These are phyloP conservation scores for Sclerotinia sclerotiorum DNA, from an alignment of 2,329 filamentous ascomycete species.

Conservation along the genomic window DNA sequence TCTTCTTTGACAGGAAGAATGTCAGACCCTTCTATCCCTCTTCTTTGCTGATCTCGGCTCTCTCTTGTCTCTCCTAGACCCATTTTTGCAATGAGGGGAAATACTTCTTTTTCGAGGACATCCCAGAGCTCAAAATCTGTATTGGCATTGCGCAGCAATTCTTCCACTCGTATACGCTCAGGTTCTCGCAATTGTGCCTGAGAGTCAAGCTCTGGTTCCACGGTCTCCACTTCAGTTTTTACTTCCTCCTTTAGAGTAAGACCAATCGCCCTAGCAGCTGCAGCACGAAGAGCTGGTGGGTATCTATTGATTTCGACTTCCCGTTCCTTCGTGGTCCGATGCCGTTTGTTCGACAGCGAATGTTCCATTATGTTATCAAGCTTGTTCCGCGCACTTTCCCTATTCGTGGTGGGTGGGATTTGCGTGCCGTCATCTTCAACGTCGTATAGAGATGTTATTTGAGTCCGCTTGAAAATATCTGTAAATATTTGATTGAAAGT, in stretches of 20 bases:
- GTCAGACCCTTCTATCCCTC: neutral
- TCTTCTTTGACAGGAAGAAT: slow-evolving; percentile 1
- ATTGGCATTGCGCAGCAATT: slow-evolving; percentile 53
- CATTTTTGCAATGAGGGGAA: slow-evolving; percentile 57
- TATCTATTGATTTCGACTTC: slow-evolving; percentile 34
- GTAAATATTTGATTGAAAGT: slow-evolving; percentile 57
- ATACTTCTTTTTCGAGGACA: slow-evolving; percentile 65
- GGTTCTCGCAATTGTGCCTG: slow-evolving; percentile 39
- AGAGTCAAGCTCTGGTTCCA: slow-evolving; percentile 23
- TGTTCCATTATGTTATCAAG: slow-evolving; percentile 30
- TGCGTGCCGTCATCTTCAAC: neutral
- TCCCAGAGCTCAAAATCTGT: slow-evolving; percentile 68
- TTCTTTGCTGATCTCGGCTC: slow-evolving; percentile 4
- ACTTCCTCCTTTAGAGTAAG: slow-evolving; percentile 25
- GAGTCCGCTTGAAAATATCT: slow-evolving; percentile 50
- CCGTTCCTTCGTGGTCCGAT: slow-evolving; percentile 26
- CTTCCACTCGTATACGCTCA: slow-evolving; percentile 55
- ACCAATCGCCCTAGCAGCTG: slow-evolving; percentile 39
- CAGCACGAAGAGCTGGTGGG: slow-evolving; percentile 37
- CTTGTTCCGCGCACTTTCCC: slow-evolving; percentile 28
- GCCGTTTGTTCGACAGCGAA: slow-evolving; percentile 21
- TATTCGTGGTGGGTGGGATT: neutral
- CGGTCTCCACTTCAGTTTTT: slow-evolving; percentile 16
- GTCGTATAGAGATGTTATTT: slow-evolving; percentile 30
- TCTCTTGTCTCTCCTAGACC: slow-evolving; percentile 47